Base-by-base conservation (phyloP, 2,329 filamentous ascomycete genomes). In the Paramyrothecium sp. region DNA sequence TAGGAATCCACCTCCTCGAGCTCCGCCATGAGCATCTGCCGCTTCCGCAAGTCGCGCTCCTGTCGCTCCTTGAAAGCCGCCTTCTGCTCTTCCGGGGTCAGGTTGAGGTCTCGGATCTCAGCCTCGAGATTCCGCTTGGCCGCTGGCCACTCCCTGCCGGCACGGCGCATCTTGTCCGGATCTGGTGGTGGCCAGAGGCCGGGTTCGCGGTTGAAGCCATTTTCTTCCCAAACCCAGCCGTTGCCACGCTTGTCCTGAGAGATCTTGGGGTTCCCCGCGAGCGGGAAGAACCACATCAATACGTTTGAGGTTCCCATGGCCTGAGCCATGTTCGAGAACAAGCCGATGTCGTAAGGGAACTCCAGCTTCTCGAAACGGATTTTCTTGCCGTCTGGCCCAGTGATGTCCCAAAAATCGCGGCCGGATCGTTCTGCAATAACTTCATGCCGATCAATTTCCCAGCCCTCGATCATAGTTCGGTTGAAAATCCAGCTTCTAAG, bases 321-420 rank as follows among this genome's bases (percentile, higher is more conserved):
- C 67, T 91, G 87, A 17, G 82, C 80, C 68, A 94, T 80, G 70
- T 96, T 96, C 38, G 76, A 70, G 75, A 85, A 92, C 64, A 95
- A 78, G 53, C 89, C 90, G 49, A 94, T 75, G 66, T 96, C 91
- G 73, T 92, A 95, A 0, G 91, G 91, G 64, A 92, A 95, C 71
- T 94, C 89, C 65, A 93, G 83, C 54, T 80, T 82, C 57, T 82
- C 78, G 48, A 90, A 81, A 12, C 78, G 73, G 2, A 87, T 60
- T 56, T 76, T 67, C 26, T 74, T 70, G 8, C 73, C 73, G 34
- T 72, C 71, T 10, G 70, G 67, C 1, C 67, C 70, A 22, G 60
- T 64, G 10, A 75, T 59, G 30, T 75, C 71, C 77, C 77, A 81
- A 73, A 73, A 81, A 54, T 78, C 72, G n/a, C 67, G 71, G 34